Evolutionary conservation across 192 early-diverging fungal species (phyloP), one percentile per base, ranked within the genome.

Genomic region (Funneliformis mosseae): DNA sequence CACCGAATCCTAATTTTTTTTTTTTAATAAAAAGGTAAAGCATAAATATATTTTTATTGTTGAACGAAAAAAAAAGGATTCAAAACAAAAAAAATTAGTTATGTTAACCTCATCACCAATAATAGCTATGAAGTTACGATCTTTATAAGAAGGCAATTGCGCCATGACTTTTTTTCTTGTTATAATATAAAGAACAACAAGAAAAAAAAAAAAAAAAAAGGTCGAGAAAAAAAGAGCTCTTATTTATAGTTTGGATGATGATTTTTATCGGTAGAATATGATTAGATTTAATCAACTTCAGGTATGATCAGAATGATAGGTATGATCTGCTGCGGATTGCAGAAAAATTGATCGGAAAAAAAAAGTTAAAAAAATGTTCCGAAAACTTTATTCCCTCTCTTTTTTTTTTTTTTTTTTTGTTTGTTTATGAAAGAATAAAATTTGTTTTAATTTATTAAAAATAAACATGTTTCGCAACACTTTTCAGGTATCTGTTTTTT

Each of bases 1-100:
- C 46, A 99, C 93, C 10, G 94, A 92, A 85, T 95, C 94, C 90
- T 89, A n/a, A 63, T 7, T 27, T 8, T 21, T 63, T 61, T 41
- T n/a, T 76, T 42, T 11, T 6, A 76, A 27, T 61, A 60, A 42
- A 25, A 28, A 64, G 27, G 23, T 4, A 18, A n/a, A 61, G 42
- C 38, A 45, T 46, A 48, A 63, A 38, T 18, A 73, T 27, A 25
- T 21, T 11, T 39, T 27, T 21, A 4, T 41, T 5, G 23, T 18
- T 48, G 28, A 46, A 7, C 27, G 9, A 70, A 76, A 60, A 42
- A 8, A 21, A 46, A 28, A 16, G 9, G 33, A 33, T 33, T 33
- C 33, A 33, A 33, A 33, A 2, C 3, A 8, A 74, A 8, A 71
- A 38, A 23, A 43, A 77, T 77, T 33, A 46, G 62, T 46, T 21